Percentiles rank a stretch among this genome's conserved stretches.
Evolutionary conservation across 345 rosid species (phyloP).

Genomic region (Ceriops decandra): DNA sequence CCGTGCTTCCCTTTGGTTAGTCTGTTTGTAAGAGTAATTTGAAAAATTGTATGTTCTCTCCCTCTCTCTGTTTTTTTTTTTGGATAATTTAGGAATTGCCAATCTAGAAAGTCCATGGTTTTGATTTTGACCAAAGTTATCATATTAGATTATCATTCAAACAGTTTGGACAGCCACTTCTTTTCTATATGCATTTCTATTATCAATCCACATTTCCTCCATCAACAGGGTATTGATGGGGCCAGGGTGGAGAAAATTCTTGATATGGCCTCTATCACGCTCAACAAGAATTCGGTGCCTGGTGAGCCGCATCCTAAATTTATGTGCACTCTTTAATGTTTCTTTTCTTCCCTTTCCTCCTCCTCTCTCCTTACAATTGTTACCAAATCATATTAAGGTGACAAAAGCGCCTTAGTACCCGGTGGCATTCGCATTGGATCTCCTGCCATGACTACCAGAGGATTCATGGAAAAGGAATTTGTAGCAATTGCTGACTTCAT

Average conservation of each 20-base stretch:
- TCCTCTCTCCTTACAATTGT: background rate
- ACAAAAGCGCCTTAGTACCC: constrained; percentile 82
- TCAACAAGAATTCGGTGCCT: constrained; percentile 91
- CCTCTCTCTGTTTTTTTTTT: too few species aligned
- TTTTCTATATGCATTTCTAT: background rate
- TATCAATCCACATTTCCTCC: background rate
- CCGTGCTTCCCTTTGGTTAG: too few species aligned
- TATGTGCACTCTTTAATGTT: background rate
- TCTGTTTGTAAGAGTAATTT: too few species aligned
- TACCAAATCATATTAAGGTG: constrained; percentile 41
- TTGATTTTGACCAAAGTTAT: too few species aligned
- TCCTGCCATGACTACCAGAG: constrained; percentile 94
- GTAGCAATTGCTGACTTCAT: constrained; percentile 61
- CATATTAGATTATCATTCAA: too few species aligned
- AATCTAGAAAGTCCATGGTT: too few species aligned
- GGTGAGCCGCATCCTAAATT: constrained; percentile 36
- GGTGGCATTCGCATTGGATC: constrained; percentile 94
- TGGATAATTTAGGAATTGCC: too few species aligned
- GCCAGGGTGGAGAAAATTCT: constrained; percentile 91
- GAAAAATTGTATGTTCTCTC: too few species aligned
- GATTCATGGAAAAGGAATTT: constrained; percentile 73
- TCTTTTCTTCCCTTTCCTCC: background rate
- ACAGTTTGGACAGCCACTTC: too few species aligned
- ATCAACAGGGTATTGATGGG: constrained; percentile 76
- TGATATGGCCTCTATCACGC: constrained; percentile 88